phyloP scores from a whole-genome alignment of 2,329 filamentous ascomycete species.

The Fusarium pseudoanthophilum region DNA sequence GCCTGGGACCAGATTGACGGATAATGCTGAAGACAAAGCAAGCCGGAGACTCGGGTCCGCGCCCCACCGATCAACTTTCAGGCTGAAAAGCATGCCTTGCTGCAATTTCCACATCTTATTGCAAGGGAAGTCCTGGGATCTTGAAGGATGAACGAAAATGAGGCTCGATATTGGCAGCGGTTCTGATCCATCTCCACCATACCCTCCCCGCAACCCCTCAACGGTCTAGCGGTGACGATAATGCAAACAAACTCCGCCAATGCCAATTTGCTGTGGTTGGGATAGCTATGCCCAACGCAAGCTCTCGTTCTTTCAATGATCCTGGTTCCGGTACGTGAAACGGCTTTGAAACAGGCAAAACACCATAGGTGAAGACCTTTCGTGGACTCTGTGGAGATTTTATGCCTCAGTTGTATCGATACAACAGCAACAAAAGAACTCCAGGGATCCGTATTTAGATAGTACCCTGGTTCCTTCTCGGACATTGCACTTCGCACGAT shows the following conservation, averaged over 20 bases:
- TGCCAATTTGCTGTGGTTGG: not conserved
- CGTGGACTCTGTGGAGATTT: constrained; percentile 5
- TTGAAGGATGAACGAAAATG: constrained; percentile 26
- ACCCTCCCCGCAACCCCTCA: constrained; percentile 20
- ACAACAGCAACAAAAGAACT: constrained; percentile 18
- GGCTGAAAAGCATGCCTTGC: constrained; percentile 26
- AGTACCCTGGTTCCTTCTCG: constrained; percentile 16
- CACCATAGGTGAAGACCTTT: constrained; percentile 6
- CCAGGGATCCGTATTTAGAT: constrained; percentile 9
- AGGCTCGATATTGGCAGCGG: constrained; percentile 23
- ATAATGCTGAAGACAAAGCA: constrained; percentile 19
- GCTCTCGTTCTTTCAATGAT: not conserved
- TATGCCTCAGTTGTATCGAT: constrained; percentile 19
- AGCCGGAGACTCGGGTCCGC: constrained; percentile 29
- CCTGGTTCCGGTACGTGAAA: constrained; percentile 4
- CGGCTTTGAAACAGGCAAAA: constrained; percentile 13
- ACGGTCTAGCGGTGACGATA: not conserved
- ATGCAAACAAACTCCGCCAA: constrained; percentile 5
- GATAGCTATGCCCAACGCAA: not conserved
- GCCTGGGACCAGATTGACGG: not conserved
- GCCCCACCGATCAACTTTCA: constrained; percentile 26
- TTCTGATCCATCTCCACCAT: constrained; percentile 8
- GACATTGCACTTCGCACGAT: constrained; percentile 11
- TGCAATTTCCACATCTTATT: constrained; percentile 23
- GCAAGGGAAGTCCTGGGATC: constrained; percentile 37